These are phyloP conservation scores for Alternaria conjuncta DNA, from an alignment of 2,329 filamentous ascomycete species.

Conservation along the genomic window DNA sequence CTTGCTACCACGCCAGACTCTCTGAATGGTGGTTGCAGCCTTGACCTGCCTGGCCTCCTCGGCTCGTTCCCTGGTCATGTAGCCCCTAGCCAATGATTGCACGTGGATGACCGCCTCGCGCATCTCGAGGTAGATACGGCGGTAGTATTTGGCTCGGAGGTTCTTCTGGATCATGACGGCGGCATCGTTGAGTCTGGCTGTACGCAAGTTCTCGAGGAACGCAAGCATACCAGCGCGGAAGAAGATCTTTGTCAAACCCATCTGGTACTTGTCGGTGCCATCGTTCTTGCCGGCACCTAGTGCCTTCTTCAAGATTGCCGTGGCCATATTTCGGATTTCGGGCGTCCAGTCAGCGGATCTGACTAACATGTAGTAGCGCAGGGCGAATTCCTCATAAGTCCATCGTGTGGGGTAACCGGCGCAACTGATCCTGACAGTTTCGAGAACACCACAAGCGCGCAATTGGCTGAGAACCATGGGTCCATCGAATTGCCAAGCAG, in stretches of 20 bases:
- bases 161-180: slow-evolving; percentile 99
- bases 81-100: slow-evolving; percentile 79
- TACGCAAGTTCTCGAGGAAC: slow-evolving; percentile 93
- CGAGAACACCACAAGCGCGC: slow-evolving; percentile 96
- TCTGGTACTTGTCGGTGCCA: slow-evolving; percentile 91
- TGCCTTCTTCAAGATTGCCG: slow-evolving; percentile 87
- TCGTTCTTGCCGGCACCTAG: slow-evolving; percentile 69
- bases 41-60: slow-evolving; percentile 82
- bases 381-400: slow-evolving; percentile 98
- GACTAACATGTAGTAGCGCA: slow-evolving; percentile 98
- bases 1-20: slow-evolving; percentile 92
- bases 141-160: slow-evolving; percentile 91
- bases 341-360: slow-evolving; percentile 89
- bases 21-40: slow-evolving; percentile 92
- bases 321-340: slow-evolving; percentile 92
- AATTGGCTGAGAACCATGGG: slow-evolving; percentile 98
- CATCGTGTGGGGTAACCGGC: slow-evolving; percentile 96
- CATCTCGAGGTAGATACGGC: slow-evolving; percentile 86
- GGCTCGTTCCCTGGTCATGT: slow-evolving; percentile 76
- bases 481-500: slow-evolving; percentile 96
- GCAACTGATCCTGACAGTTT: slow-evolving; percentile 96
- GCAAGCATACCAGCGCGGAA: slow-evolving; percentile 99
- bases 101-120: slow-evolving; percentile 79
- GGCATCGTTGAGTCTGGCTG: slow-evolving; percentile 86
- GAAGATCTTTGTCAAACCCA: slow-evolving; percentile 98